Base-by-base conservation (phyloP, 148 eudicot genomes). In the Fagopyrum homotropicum region DNA sequence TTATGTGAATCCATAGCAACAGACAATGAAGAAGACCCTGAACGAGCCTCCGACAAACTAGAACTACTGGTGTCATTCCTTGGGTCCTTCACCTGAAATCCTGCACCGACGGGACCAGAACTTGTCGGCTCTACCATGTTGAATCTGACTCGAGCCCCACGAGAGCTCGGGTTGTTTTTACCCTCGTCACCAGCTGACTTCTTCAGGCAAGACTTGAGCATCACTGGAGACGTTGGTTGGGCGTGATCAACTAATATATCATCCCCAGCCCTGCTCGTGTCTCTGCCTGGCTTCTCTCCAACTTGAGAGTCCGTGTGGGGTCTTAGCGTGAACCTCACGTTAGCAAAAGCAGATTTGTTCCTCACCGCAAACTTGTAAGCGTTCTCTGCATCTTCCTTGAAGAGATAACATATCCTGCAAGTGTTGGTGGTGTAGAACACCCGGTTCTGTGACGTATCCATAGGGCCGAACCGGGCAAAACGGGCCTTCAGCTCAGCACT, bases 381-480 rank as follows among this genome's bases (percentile, higher is more conserved):
- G 12, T 85, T 84, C 71, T 86, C 72, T 0, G 98, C 98, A 68
- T 90, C 85, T 40, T 54, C 81, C 83, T 83, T 87, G 84, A 77
- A 78, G 3, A 74, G 81, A 80, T 81, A 94, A 51, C 90, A 88
- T 16, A 94, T 86, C 15, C 90, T 85, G 71, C 91, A 87, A 5
- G 89, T 87, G 64, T 71, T 81, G 9, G 98, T 73, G 48, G 81
- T 80, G 89, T 90, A 91, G 76, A 87, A 94, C 16, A 90, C 83
- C 57, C 98, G 89, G 15, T 84, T 88, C 44, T 68, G 82, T 0
- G 88, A 76, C 50, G 80, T 83, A 68, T 94, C 96, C 79, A 94
- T 48, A 0, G 89, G 89, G 54, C 98, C 97, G 73, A 91, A 94
- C 52, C 98, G 96, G 6, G 96, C 88, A 73, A 94, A 82, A 75